Evolutionary conservation across 306 rosid genomes (phyloP).

Genomic region (Cucumis sativus): DNA sequence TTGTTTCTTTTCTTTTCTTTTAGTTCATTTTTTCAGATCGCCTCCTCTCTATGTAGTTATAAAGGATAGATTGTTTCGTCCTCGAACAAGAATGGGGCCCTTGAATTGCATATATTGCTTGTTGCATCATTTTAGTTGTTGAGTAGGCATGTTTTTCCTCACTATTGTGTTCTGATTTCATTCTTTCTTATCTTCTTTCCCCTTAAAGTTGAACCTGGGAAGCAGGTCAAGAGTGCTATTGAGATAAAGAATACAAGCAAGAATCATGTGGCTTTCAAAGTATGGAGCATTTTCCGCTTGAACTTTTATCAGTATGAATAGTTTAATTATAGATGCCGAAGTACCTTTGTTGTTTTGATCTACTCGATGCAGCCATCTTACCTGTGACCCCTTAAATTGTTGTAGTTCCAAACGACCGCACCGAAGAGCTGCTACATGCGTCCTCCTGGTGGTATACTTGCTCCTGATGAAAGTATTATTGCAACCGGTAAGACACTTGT

Average conservation of each 20-base stretch:
- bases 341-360: not conserved
- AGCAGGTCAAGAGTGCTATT: constrained; percentile 79
- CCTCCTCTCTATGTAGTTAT: not conserved
- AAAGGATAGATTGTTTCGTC: not conserved
- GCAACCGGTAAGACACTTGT: constrained; percentile 55
- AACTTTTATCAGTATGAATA: not conserved
- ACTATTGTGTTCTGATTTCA: not conserved
- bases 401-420: constrained; percentile 87
- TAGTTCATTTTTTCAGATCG: not conserved
- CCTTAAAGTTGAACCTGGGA: constrained; percentile 76
- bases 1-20: not conserved
- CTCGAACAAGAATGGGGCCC: not conserved
- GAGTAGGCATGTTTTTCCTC: not conserved
- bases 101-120: not conserved
- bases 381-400: constrained; percentile 12
- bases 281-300: constrained; percentile 16
- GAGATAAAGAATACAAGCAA: constrained; percentile 70
- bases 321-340: not conserved
- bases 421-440: constrained; percentile 97
- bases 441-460: constrained; percentile 82
- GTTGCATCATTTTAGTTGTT: not conserved
- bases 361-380: constrained; percentile 1
- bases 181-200: constrained; percentile 11
- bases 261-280: constrained; percentile 84
- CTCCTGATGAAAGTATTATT: constrained; percentile 65